phyloP scores from a whole-genome alignment of 169 alveolate genomes.

The Theileria annulata region DNA sequence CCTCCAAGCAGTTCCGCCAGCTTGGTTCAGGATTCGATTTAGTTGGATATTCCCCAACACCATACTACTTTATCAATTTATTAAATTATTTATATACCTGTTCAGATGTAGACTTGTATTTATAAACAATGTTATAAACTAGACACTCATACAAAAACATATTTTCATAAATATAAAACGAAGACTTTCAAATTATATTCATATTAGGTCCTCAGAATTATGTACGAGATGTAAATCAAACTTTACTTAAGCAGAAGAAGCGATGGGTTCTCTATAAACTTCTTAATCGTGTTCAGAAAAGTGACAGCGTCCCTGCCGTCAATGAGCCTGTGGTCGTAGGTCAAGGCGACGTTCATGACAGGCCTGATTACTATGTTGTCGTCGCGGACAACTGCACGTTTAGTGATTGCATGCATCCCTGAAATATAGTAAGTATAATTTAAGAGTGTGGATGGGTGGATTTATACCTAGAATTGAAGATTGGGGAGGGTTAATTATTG shows the following conservation, averaged over 20 bases:
- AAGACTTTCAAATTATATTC: too few species aligned
- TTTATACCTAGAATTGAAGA: constrained; percentile 86
- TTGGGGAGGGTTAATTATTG: constrained; percentile 94
- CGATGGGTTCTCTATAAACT: constrained; percentile 90
- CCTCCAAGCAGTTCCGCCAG: constrained; percentile 46
- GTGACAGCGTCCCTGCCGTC: constrained; percentile 98
- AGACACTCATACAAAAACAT: too few species aligned
- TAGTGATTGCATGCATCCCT: constrained; percentile 92
- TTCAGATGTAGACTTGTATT: too few species aligned
- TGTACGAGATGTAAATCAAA: background rate
- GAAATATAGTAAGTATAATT: background rate
- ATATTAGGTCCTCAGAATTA: too few species aligned
- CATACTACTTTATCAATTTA: constrained; percentile 29
- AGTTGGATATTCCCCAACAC: constrained; percentile 21
- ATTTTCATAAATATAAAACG: too few species aligned
- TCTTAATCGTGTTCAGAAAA: constrained; percentile 88
- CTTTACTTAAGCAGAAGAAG: constrained; percentile 60
- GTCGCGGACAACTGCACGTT: constrained; percentile 91
- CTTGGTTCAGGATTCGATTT: constrained; percentile 2
- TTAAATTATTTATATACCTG: background rate
- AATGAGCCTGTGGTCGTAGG: constrained; percentile 95
- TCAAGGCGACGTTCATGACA: constrained; percentile 92
- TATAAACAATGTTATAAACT: too few species aligned
- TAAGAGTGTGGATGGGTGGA: background rate
- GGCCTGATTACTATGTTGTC: constrained; percentile 92